A percentile compares a stretch with the other conserved stretches of the same genome.
phyloP scores from a whole-genome alignment of 768 basidiomycete species.

The Ramaria sp. region DNA sequence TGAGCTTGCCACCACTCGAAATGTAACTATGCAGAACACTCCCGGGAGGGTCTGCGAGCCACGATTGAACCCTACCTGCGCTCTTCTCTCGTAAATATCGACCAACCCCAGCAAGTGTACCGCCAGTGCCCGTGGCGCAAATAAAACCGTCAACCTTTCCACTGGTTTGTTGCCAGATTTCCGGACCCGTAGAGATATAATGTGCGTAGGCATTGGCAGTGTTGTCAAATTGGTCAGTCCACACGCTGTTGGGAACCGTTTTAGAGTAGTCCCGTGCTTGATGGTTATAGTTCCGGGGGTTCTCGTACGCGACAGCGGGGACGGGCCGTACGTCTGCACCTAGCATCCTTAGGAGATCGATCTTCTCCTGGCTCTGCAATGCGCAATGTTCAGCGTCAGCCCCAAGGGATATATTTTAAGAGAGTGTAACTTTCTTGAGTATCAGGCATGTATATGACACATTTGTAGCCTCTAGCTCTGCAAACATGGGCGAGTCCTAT shows the following conservation, averaged over 20 bases:
- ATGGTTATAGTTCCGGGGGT: conserved; percentile 96
- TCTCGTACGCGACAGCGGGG: conserved; percentile 91
- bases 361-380: conserved; percentile 88
- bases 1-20: conserved; percentile 63
- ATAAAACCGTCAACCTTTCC: conserved; percentile 84
- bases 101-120: conserved; percentile 86
- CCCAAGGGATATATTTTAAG: not conserved
- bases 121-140: conserved; percentile 92
- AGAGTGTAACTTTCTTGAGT: conserved; percentile 47
- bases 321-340: conserved; percentile 96
- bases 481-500: conserved; percentile 95
- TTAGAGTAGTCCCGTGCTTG: conserved; percentile 86
- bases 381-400: not conserved
- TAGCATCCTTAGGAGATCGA: conserved; percentile 92
- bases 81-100: conserved; percentile 78
- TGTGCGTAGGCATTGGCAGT: conserved; percentile 83
- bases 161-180: conserved; percentile 86
- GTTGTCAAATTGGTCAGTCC: conserved; percentile 99
- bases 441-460: conserved; percentile 99
- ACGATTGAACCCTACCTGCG: conserved; percentile 67
- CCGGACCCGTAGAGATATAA: conserved; percentile 86
- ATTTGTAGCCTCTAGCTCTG: conserved; percentile 84
- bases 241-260: conserved; percentile 66
- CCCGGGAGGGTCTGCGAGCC: conserved; percentile 96
- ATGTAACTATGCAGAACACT: conserved; percentile 83